These are phyloP conservation scores for Globisporangium acanthophoron DNA, from an alignment of 352 stramenopile species.

Conservation along the genomic window DNA sequence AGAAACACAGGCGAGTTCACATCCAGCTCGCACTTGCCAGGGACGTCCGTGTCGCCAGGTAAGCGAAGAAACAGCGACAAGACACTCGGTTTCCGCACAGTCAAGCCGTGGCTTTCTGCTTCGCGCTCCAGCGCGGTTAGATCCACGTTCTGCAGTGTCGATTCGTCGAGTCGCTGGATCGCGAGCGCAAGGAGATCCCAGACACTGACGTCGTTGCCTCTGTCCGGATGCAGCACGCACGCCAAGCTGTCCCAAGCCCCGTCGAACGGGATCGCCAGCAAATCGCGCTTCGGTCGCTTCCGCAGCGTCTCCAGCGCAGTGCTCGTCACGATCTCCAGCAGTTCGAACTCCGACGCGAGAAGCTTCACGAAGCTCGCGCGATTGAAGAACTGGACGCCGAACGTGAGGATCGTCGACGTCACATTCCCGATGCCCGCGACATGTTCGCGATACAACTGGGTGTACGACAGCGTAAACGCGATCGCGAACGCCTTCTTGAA, in stretches of 20 bases:
- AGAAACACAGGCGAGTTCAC: constrained; percentile 90
- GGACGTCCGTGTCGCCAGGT: constrained; percentile 49
- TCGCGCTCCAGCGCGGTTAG: constrained; percentile 35
- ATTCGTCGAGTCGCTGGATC: constrained; percentile 36
- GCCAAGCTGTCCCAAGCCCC: constrained; percentile 39
- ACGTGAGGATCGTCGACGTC: constrained; percentile 86
- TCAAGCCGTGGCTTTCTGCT: constrained; percentile 30
- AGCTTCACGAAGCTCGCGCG: constrained; percentile 94
- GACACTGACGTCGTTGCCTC: constrained; percentile 29
- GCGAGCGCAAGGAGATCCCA: constrained; percentile 71
- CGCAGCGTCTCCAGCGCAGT: constrained; percentile 70
- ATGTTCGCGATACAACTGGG: constrained; percentile 74
- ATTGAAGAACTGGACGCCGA: constrained; percentile 99
- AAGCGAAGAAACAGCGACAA: constrained; percentile 48
- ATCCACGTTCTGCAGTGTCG: constrained; percentile 44
- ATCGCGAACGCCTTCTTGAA: constrained; percentile 97
- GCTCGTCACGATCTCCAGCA: constrained; percentile 65
- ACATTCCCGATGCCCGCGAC: constrained; percentile 64
- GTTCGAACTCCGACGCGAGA: constrained; percentile 62
- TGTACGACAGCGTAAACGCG: constrained; percentile 94
- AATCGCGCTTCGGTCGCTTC: constrained; percentile 39
- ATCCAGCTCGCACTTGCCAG: constrained; percentile 57
- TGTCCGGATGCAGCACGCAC: constrained; percentile 30
- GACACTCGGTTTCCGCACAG: constrained; percentile 28
- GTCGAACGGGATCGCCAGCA: constrained; percentile 41